These are phyloP conservation scores for Ascomycota sp. DNA, from an alignment of 2,329 filamentous ascomycete genomes.

Conservation along the genomic window DNA sequence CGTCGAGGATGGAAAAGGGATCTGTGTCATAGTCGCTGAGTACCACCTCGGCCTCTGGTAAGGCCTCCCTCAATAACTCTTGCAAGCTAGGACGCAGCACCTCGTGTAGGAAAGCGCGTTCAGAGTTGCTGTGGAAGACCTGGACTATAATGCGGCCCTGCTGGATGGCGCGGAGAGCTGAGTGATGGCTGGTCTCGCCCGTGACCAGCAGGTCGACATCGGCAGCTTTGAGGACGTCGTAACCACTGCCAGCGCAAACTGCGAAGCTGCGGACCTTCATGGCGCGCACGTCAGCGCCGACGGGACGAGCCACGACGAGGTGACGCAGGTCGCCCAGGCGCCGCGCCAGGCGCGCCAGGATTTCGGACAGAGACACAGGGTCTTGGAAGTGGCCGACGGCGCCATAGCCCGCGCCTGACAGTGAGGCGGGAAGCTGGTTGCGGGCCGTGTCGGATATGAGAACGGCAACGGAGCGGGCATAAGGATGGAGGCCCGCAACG, in stretches of 20 bases:
- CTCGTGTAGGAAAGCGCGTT: conserved; percentile 59
- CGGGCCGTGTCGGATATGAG: conserved; percentile 20
- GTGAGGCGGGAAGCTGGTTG: conserved; percentile 19
- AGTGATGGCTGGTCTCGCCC: conserved; percentile 85
- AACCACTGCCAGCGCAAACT: conserved; percentile 79
- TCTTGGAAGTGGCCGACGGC: conserved; percentile 21
- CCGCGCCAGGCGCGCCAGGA: conserved; percentile 36
- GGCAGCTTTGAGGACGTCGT: conserved; percentile 48
- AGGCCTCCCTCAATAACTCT: conserved; percentile 30
- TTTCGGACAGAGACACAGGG: conserved; percentile 18
- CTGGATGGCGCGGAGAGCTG: conserved; percentile 71
- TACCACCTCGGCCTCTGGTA: conserved; percentile 36
- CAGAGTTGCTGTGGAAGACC: conserved; percentile 84
- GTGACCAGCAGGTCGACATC: conserved; percentile 71
- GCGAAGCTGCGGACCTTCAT: conserved; percentile 46
- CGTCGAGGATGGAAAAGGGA: conserved; percentile 61
- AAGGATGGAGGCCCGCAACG: conserved; percentile 35
- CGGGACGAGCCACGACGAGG: conserved; percentile 28
- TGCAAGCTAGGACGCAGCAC: conserved; percentile 49
- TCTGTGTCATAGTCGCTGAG: conserved; percentile 69
- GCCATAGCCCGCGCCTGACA: conserved; percentile 37
- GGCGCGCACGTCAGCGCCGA: conserved; percentile 19
- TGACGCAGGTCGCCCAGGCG: conserved; percentile 44
- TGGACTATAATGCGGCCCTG: conserved; percentile 64
- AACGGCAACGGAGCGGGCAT: conserved; percentile 21